These are phyloP conservation scores for Trametes elegans DNA, from an alignment of 768 basidiomycete species.

Conservation along the genomic window DNA sequence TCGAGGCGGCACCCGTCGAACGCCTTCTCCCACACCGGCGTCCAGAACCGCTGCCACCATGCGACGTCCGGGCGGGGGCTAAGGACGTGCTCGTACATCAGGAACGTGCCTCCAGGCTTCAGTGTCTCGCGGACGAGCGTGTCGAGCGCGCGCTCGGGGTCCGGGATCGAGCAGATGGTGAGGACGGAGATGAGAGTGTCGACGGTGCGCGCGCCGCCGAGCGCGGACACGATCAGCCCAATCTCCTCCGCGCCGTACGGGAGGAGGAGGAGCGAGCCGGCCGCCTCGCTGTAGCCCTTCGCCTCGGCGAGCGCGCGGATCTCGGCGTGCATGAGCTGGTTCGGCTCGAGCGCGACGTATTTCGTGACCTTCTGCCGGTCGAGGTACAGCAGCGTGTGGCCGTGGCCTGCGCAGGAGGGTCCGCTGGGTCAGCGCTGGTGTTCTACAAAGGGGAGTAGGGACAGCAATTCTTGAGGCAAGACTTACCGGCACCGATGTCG, in stretches of 20 bases:
- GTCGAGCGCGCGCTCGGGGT: conserved; percentile 47
- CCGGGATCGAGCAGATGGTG: conserved; percentile 63
- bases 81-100: conserved; percentile 72
- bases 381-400: conserved; percentile 63
- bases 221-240: conserved; percentile 42
- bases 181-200: conserved; percentile 67
- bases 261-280: conserved; percentile 56
- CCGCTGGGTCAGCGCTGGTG: not conserved
- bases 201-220: conserved; percentile 38
- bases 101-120: conserved; percentile 59
- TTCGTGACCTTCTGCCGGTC: conserved; percentile 50
- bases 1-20: conserved; percentile 69
- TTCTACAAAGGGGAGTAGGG: not conserved
- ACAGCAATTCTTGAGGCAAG: too few species aligned
- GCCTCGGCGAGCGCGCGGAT: conserved; percentile 48
- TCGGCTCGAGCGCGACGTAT: conserved; percentile 76
- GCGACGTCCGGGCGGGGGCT: conserved; percentile 51
- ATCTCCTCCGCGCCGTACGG: conserved; percentile 63
- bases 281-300: conserved; percentile 52
- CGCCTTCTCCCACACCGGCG: conserved; percentile 58
- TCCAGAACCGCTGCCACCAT: conserved; percentile 75
- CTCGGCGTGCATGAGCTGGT: conserved; percentile 55
- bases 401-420: conserved; percentile 44
- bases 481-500: conserved; percentile 70
- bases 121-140: conserved; percentile 51